Evolutionary conservation across 2,329 filamentous ascomycete genomes (phyloP), one percentile per base, ranked within the genome.

Genomic region (Trichoderma sp.): DNA sequence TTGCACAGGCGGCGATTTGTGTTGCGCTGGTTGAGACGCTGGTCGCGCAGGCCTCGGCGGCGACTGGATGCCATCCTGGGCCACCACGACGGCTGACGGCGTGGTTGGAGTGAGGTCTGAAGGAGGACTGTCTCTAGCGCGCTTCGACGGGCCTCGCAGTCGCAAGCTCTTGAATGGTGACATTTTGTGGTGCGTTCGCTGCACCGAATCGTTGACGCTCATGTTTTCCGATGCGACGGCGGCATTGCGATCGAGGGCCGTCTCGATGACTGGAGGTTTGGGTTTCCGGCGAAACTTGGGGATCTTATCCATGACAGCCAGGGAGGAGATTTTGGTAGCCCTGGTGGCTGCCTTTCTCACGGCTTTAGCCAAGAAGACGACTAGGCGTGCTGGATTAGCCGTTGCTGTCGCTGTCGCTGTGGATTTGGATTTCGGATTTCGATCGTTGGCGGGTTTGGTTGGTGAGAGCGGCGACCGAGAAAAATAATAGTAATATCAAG

Each of bases 371-470:
- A 66, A n/a, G 55, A 82, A 7, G 84, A 84, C 36, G 93, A 97
- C 82, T 95, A 98, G 5, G 97, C 91, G 30, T 67, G 66, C 26
- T 53, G 20, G 13, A n/a, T 50, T 69, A 17, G 66, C 39, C 28
- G 66, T 53, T 11, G 57, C 39, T 53, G 36, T 62, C 57, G 57
- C 57, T 53, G 55, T 69, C 39, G 66, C 66, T 15, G 57, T 39
- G 23, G 36, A 34, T 32, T 53, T 53, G 47, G 20, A 53, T 20
- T 50, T 50, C 20, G 47, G 43, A 53, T 57, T 59, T 59, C 55
- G n/a, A 32, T 47, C n/a, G 55, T 32, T 83, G 78, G 65, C 6
- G 30, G 57, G 26, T 20, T 23, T 28, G 50, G 26, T 30, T 28
- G 28, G 55, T 9, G 26, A 39, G n/a, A 23, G 26, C n/a, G 26